Conservation (phyloP, 257 asterid genomes). For the Solanum pennellii region DNA sequence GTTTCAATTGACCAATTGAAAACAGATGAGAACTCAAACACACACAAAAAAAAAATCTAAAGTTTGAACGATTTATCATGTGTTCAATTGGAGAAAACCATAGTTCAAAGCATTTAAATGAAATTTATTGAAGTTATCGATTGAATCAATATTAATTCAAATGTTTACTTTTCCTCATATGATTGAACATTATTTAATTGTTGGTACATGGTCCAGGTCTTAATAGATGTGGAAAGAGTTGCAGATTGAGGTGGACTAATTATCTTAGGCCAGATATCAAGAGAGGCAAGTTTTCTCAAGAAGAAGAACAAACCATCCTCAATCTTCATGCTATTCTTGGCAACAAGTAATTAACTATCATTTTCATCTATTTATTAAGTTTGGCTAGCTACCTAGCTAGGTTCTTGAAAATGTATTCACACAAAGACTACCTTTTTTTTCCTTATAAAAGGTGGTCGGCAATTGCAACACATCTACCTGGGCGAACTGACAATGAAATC, state of each 20-base stretch:
- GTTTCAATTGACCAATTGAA: not conserved
- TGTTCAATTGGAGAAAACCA: not conserved
- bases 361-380: not conserved
- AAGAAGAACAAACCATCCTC: conserved; percentile 74
- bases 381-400: not conserved
- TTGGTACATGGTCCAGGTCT: conserved; percentile 27
- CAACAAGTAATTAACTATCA: conserved; percentile 38
- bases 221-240: conserved; percentile 79
- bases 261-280: conserved; percentile 77
- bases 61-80: not conserved
- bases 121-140: not conserved
- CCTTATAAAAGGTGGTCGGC: conserved; percentile 51
- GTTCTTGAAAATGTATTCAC: too few relatives aligned
- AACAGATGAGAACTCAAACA: not conserved
- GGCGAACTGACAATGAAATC: conserved; percentile 79
- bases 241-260: conserved; percentile 83
- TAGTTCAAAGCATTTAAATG: not conserved
- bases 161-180: not conserved
- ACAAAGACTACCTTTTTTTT: not conserved
- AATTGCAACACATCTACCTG: conserved; percentile 67
- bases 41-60: too few relatives aligned
- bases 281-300: conserved; percentile 71
- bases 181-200: not conserved
- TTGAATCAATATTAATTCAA: not conserved
- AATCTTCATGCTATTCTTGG: conserved; percentile 76